phyloP scores from a whole-genome alignment of 1,139 yeast species.

The Magnusiomyces paraingens region DNA sequence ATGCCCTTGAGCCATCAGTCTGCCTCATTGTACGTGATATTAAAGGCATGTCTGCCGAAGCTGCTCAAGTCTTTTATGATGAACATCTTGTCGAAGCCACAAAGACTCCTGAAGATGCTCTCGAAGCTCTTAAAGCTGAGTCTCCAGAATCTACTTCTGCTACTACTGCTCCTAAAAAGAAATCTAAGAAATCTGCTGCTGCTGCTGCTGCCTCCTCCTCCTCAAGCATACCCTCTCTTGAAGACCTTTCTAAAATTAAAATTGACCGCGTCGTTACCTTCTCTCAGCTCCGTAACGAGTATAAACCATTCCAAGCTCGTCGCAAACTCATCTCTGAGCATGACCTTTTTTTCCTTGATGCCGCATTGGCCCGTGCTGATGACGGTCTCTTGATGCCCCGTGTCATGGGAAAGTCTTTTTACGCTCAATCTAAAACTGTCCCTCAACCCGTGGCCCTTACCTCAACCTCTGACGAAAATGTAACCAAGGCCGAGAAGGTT shows the following conservation, averaged over 20 bases:
- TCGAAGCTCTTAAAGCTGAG: slow-evolving; percentile 54
- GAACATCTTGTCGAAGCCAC: slow-evolving; percentile 12
- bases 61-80: background rate
- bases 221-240: slow-evolving; percentile 9
- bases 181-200: slow-evolving; percentile 6
- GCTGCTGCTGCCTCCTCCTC: slow-evolving; percentile 7
- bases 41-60: slow-evolving; percentile 23
- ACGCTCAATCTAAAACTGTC: slow-evolving; percentile 37
- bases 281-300: slow-evolving; percentile 39
- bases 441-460: slow-evolving; percentile 5
- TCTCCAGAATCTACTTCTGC: slow-evolving; percentile 29
- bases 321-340: slow-evolving; percentile 34
- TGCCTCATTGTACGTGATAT: slow-evolving; percentile 74
- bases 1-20: slow-evolving; percentile 32
- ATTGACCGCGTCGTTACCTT: slow-evolving; percentile 36
- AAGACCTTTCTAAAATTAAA: slow-evolving; percentile 13
- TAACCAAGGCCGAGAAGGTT: background rate
- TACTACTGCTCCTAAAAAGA: slow-evolving; percentile 4
- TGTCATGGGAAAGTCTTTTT: slow-evolving; percentile 73
- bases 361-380: slow-evolving; percentile 29
- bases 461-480: no score
- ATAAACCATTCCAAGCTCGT: slow-evolving; percentile 40
- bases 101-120: slow-evolving; percentile 40
- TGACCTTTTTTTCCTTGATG: slow-evolving; percentile 67
- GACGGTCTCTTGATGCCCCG: slow-evolving; percentile 80